phyloP scores from a whole-genome alignment of 805 yeast species.

The Torulaspora microellipsoides region DNA sequence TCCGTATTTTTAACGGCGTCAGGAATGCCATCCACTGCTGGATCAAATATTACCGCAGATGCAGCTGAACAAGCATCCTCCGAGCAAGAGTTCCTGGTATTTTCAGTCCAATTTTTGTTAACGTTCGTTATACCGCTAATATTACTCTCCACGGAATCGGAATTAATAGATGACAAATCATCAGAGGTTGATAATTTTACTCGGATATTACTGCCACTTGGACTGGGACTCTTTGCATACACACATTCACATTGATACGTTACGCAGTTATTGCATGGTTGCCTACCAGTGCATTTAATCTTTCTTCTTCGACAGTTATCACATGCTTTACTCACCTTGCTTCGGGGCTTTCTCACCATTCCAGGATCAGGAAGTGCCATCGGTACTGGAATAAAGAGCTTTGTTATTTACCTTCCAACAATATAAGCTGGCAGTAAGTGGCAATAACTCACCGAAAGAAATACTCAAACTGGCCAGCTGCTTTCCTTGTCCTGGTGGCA shows the following conservation, averaged over 20 bases:
- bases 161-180: not conserved
- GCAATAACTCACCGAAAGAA: too few species aligned
- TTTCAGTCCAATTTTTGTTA: too few species aligned
- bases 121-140: not conserved
- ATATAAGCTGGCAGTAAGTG: too few species aligned
- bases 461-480: too few species aligned
- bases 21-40: conserved; percentile 4
- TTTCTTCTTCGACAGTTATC: conserved; percentile 34
- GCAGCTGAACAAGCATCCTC: not conserved
- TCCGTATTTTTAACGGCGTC: not conserved
- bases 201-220: not conserved
- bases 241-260: conserved; percentile 31
- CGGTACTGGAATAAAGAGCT: too few species aligned
- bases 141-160: not conserved
- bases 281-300: conserved; percentile 33
- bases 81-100: too few species aligned
- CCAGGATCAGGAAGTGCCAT: conserved; percentile 2
- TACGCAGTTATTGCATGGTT: conserved; percentile 32
- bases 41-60: conserved; percentile 4
- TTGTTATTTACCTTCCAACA: too few species aligned
- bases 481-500: too few species aligned
- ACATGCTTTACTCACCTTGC: conserved; percentile 28
- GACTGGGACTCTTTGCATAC: conserved; percentile 6
- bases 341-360: conserved; percentile 12
- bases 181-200: not conserved